Evolutionary conservation across 129 eudicot species (phyloP).

Genomic region (Solidago caesia): DNA sequence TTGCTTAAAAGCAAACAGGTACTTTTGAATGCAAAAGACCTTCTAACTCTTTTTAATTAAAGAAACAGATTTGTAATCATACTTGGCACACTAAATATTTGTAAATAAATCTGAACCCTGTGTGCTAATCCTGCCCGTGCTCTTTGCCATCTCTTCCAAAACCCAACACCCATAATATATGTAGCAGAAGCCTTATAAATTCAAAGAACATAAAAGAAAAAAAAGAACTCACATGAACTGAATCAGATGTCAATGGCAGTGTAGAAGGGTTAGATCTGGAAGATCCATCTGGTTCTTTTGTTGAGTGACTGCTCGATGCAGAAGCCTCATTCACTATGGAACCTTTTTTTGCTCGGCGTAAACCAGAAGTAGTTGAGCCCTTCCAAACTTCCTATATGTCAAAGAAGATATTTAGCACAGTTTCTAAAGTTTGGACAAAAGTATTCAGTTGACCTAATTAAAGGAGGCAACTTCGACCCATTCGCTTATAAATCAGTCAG

Average conservation of each 20-base stretch:
- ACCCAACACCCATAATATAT: too few relatives aligned
- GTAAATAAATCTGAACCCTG: too few relatives aligned
- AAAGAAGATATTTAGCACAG: neutral
- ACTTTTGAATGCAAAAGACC: too few relatives aligned
- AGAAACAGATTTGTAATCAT: too few relatives aligned
- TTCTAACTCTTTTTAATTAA: too few relatives aligned
- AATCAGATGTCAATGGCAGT: conserved; percentile 43
- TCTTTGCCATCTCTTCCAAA: too few relatives aligned
- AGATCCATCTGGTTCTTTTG: conserved; percentile 63
- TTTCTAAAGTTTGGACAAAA: neutral
- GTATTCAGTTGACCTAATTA: neutral
- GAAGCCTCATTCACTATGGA: conserved; percentile 56
- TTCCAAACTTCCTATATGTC: conserved; percentile 81
- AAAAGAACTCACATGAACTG: conserved; percentile 58
- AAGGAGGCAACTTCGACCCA: neutral
- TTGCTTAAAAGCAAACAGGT: too few relatives aligned
- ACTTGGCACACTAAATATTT: too few relatives aligned
- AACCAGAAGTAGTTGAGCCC: conserved; percentile 94
- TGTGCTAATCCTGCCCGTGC: too few relatives aligned
- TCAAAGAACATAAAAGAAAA: neutral
- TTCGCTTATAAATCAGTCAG: neutral
- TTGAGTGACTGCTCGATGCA: conserved; percentile 50
- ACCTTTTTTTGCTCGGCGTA: conserved; percentile 79
- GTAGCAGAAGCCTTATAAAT: neutral
- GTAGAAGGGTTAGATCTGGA: conserved; percentile 51